Evolutionary conservation across 1,284 basidiomycete species (phyloP), one percentile per base, ranked within the genome.

Genomic region (Volvariella volvacea): DNA sequence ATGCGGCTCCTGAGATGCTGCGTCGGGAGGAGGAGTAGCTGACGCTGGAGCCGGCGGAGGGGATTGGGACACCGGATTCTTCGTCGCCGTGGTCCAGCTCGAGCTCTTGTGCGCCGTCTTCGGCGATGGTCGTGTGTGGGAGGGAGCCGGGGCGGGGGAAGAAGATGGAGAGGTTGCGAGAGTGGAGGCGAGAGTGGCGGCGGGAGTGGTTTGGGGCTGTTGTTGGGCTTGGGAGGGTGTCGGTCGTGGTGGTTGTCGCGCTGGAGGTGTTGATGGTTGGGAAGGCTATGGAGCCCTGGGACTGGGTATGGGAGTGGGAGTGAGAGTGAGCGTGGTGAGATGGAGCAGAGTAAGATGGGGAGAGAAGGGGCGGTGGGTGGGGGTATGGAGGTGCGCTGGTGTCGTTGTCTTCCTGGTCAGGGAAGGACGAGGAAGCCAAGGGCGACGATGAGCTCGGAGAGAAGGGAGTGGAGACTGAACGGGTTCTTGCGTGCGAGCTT

Each of bases 141-240:
- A 78, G 53, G 1, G 78, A 70, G 3, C 86, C 88, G 0, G 90
- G 89, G 33, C 83, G 76, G 3, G 93, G 92, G 54, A 95, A 96
- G 73, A 87, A 94, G 14, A 93, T 72, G 1, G 89, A 92, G 1
- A 96, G 69, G 58, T 96, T 97, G 41, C 92, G 80, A 3, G 91
- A 91, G 61, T 97, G 92, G 17, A 94, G 71, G 8, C 88, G 76
- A 1, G 77, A 69, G 61, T 92, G 88, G 33, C 80, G 64, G 36
- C 80, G 71, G 7, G 59, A 60, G 43, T 76, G 68, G 39, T 68
- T 61, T 22, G 57, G 46, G 37, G 55, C 45, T n/a, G 25, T 28
- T 43, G 51, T 49, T 36, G 52, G 34, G 15, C 34, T 36, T n/a
- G 45, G 41, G 12, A 17, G 25, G 34, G 34, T 36, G 34, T 20